Base-by-base conservation (phyloP, 495 filamentous ascomycete species). In the Annulohypoxylon bovei region DNA sequence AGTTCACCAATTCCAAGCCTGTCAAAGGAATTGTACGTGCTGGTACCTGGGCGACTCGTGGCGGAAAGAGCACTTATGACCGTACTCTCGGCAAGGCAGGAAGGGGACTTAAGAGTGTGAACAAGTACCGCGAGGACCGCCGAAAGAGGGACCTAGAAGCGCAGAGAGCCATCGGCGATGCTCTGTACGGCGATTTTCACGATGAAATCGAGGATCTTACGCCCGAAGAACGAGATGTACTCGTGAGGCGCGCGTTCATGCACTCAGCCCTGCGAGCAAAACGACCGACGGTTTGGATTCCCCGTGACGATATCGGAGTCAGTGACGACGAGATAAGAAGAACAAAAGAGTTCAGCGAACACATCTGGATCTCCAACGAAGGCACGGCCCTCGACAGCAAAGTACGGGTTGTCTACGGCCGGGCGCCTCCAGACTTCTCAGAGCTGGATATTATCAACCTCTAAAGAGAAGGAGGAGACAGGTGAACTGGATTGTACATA, bases 151-250 rank as follows among this genome's bases (percentile, higher is more conserved):
- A 88, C 68, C 74, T 91, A 20, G 92, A 96, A 81, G 85, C 89
- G 12, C 91, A 96, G 80, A 83, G 86, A 23, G 82, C 82, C 16
- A 86, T 92, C 53, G 92, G 89, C n/a, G 88, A 91, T 55, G 89
- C 92, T 33, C 84, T 98, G 12, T 99, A 94, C 80, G 88, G 91
- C 23, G 92, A 91, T 47, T 92, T 94, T 75, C 86, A 93, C 70
- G 95, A 98, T 68, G 92, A 96, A 80, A 89, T 99, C 53, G 95
- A 98, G 77, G 95, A 98, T 80, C 84, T 99, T 49, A 95, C 92
- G 22, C 93, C 94, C 0, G 92, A 94, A 57, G 93, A 97, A 79
- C 87, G 95, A 67, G 94, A 98, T 74, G 86, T 88, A 68, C 85
- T 98, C 35, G 92, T 97, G 7, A 89, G 90, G 62, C 89, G 92